These are phyloP conservation scores for Solanum chacoense DNA, from an alignment of 305 asterid species.

Conservation along the genomic window DNA sequence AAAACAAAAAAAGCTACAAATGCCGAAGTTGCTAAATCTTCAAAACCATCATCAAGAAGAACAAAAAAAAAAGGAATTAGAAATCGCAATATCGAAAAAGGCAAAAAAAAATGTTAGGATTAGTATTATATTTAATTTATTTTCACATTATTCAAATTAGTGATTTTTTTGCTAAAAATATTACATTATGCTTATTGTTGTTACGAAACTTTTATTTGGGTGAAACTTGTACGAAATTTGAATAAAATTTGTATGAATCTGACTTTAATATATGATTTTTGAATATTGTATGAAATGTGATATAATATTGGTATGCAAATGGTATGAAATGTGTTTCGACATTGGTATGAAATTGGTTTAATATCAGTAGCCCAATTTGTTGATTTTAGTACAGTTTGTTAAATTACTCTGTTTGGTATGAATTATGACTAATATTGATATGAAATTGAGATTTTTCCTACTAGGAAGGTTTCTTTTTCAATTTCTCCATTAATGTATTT, in stretches of 20 bases:
- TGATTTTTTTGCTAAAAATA: background rate
- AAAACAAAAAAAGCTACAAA: no score
- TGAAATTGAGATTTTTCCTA: background rate
- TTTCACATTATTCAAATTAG: background rate
- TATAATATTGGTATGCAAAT: no score
- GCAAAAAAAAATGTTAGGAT: background rate
- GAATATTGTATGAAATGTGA: no score
- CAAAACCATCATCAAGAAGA: background rate
- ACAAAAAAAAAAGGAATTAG: background rate
- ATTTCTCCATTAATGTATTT: background rate
- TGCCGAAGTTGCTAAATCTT: background rate
- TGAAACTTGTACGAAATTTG: background rate
- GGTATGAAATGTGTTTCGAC: no score
- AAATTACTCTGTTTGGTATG: background rate
- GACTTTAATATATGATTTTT: no score
- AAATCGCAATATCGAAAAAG: background rate
- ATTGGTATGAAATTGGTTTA: background rate
- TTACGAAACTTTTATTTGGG: background rate
- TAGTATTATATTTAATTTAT: no score
- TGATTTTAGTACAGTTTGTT: background rate
- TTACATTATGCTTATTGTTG: background rate
- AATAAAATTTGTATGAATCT: background rate
- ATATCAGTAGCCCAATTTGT: background rate
- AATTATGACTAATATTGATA: background rate
- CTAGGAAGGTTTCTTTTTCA: background rate